phyloP scores from a whole-genome alignment of 2,329 filamentous ascomycete species.

The Ophiostoma perfectum region DNA sequence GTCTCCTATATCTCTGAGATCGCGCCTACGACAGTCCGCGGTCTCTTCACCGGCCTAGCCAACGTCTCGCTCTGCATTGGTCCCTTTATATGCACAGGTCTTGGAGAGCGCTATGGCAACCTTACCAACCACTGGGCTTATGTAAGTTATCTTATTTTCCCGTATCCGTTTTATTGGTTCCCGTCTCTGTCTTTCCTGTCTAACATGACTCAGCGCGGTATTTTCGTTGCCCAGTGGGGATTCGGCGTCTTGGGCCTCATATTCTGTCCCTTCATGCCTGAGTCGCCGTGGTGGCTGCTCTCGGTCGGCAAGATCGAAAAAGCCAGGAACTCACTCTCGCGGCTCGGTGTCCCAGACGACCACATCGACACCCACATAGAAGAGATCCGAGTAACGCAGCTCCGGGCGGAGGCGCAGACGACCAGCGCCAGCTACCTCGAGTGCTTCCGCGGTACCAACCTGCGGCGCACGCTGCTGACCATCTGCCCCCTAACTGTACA shows the following conservation, averaged over 20 bases:
- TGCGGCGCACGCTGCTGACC: conserved; percentile 37
- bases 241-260: conserved; percentile 26
- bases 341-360: not conserved
- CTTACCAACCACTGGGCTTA: conserved; percentile 23
- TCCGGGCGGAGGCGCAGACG: conserved; percentile 37
- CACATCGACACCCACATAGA: conserved; percentile 33
- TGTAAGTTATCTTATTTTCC: conserved; percentile 25
- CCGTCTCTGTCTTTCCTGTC: too few species aligned
- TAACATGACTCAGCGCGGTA: conserved; percentile 13
- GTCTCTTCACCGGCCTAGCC: not conserved
- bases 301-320: conserved; percentile 38
- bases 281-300: conserved; percentile 30
- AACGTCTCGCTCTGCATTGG: not conserved
- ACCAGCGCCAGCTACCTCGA: conserved; percentile 46
- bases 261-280: conserved; percentile 27
- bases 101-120: not conserved
- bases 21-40: conserved; percentile 27
- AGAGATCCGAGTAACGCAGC: conserved; percentile 37
- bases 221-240: conserved; percentile 30
- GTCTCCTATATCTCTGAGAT: conserved; percentile 28
- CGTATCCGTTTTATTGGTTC: not conserved
- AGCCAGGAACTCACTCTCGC: conserved; percentile 36
- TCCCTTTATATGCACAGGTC: not conserved
- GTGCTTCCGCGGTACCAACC: conserved; percentile 45
- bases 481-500: conserved; percentile 60